Evolutionary conservation across 257 asterid genomes (phyloP).

Genomic region (Knoxia roxburghii): DNA sequence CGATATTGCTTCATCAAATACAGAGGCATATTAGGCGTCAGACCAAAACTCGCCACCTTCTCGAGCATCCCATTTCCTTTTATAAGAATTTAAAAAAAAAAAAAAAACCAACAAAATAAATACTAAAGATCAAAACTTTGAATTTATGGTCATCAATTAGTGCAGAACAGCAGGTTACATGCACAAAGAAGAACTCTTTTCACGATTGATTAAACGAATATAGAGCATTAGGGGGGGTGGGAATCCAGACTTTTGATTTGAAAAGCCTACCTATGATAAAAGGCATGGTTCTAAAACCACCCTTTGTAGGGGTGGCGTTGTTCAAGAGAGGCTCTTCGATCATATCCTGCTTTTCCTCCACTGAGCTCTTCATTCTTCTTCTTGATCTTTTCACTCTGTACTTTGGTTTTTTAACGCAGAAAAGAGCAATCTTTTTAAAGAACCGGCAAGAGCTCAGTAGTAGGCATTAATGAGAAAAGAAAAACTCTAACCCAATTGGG

Average conservation of each 20-base stretch:
- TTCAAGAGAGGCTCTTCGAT: constrained; percentile 3
- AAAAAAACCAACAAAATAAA: background rate
- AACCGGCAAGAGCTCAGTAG: background rate
- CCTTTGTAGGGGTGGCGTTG: constrained; percentile 23
- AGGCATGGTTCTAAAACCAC: constrained; percentile 66
- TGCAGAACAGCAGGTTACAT: background rate
- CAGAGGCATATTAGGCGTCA: constrained; percentile 52
- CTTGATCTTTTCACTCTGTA: background rate
- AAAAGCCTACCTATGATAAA: constrained; percentile 49
- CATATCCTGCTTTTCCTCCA: constrained; percentile 9
- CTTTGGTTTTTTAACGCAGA: background rate
- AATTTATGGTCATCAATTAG: background rate
- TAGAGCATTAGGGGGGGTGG: too few species aligned
- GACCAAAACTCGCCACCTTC: constrained; percentile 53
- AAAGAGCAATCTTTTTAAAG: background rate
- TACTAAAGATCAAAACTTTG: background rate
- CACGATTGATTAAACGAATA: too few species aligned
- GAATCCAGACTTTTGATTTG: too few species aligned
- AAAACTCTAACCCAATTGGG: background rate
- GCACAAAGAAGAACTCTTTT: background rate
- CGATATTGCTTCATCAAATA: constrained; percentile 56
- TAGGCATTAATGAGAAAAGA: too few species aligned
- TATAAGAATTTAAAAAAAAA: background rate
- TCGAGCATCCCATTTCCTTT: constrained; percentile 54
- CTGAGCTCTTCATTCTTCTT: constrained; percentile 4